A percentile compares a stretch with the other conserved stretches of the same genome.
Evolutionary conservation across 2,329 filamentous ascomycete species (phyloP).

Genomic region (Volutella citrinella): DNA sequence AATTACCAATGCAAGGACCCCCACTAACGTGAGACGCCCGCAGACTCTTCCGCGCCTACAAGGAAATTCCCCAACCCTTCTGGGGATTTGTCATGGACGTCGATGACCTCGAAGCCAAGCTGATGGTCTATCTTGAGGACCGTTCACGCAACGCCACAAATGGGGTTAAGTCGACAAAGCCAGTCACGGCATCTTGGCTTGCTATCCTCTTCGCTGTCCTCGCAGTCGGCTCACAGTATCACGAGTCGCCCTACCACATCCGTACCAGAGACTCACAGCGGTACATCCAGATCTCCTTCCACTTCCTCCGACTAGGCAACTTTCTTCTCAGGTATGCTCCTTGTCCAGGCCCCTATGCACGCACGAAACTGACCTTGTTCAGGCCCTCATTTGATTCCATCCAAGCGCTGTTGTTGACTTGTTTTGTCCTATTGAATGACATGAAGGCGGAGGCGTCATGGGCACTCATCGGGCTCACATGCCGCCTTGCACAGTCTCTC

Average conservation of each 20-base stretch:
- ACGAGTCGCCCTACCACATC: constrained; percentile 61
- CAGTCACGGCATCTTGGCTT: constrained; percentile 63
- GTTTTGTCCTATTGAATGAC: constrained; percentile 63
- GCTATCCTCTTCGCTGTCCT: constrained; percentile 64
- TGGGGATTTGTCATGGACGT: constrained; percentile 68
- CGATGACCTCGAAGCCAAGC: constrained; percentile 60
- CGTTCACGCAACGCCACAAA: constrained; percentile 54
- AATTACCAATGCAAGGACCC: neutral
- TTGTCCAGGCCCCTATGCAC: neutral
- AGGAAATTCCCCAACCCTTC: constrained; percentile 64
- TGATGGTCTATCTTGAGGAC: constrained; percentile 65
- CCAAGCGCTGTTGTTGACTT: constrained; percentile 60
- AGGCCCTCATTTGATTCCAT: constrained; percentile 65
- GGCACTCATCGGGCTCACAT: constrained; percentile 62
- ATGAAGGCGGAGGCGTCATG: constrained; percentile 69
- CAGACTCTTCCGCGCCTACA: constrained; percentile 64
- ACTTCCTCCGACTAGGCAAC: constrained; percentile 62
- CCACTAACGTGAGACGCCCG: too few relatives aligned
- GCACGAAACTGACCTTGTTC: too few relatives aligned
- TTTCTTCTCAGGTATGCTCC: constrained; percentile 53
- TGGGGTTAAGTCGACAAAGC: constrained; percentile 42
- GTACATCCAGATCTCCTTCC: constrained; percentile 63
- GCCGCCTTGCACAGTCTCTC: constrained; percentile 62
- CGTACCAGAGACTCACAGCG: constrained; percentile 58
- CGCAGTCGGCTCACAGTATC: constrained; percentile 64